Conservation (phyloP, 2,329 filamentous ascomycete genomes). For the Talaromyces atroroseus region DNA sequence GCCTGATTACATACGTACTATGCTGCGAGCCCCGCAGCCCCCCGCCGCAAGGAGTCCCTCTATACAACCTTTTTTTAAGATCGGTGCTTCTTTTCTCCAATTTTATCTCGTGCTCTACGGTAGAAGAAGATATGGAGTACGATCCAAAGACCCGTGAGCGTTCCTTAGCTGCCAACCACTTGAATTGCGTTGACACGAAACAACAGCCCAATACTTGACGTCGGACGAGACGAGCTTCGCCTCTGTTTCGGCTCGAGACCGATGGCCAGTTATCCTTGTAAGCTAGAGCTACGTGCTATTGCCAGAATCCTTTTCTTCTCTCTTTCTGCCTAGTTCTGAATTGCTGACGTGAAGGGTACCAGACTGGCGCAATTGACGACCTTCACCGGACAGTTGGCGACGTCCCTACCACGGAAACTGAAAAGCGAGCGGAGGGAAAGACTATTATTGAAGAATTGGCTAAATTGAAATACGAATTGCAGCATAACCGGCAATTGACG, state of each 20-base stretch:
- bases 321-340: background rate
- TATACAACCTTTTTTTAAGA: background rate
- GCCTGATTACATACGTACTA: background rate
- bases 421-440: conserved; percentile 75
- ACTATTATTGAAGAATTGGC: conserved; percentile 72
- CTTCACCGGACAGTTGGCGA: conserved; percentile 60
- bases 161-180: background rate
- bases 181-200: conserved; percentile 10
- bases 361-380: conserved; percentile 93
- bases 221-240: conserved; percentile 82
- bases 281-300: conserved; percentile 22
- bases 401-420: conserved; percentile 48
- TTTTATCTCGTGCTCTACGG: background rate
- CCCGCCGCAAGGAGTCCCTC: background rate
- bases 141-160: conserved; percentile 67
- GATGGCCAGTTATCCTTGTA: conserved; percentile 93
- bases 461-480: conserved; percentile 86
- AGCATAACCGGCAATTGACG: conserved; percentile 78
- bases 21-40: conserved; percentile 2
- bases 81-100: background rate
- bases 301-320: no score
- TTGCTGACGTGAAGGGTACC: background rate
- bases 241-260: conserved; percentile 72
- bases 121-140: conserved; percentile 55
- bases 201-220: conserved; percentile 67